Conservation (phyloP, 192 early-diverging fungal species). For the Coemansia reversa region DNA sequence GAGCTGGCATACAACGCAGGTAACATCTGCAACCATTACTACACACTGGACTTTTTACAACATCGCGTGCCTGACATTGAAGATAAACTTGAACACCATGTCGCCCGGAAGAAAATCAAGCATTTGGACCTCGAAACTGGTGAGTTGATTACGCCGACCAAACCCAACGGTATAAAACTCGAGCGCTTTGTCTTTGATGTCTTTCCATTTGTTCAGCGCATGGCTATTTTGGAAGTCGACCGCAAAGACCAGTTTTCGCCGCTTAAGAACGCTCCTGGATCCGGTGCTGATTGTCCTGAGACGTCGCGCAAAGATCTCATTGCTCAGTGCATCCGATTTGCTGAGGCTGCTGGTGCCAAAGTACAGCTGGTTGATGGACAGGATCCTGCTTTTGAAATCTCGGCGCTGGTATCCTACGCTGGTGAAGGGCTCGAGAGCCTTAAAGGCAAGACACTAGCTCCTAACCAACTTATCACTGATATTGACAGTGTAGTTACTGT, state of each 20-base stretch:
- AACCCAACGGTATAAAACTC: constrained; percentile 95
- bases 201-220: constrained; percentile 81
- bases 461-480: constrained; percentile 34
- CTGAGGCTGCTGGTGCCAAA: constrained; percentile 79
- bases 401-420: constrained; percentile 84
- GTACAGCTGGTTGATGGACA: constrained; percentile 57
- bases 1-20: constrained; percentile 85
- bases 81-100: constrained; percentile 86
- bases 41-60: constrained; percentile 83
- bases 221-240: constrained; percentile 92
- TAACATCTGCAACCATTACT: constrained; percentile 99
- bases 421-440: constrained; percentile 90
- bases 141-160: constrained; percentile 64
- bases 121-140: constrained; percentile 78
- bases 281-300: constrained; percentile 86
- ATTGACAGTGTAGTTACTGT: constrained; percentile 26
- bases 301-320: constrained; percentile 89
- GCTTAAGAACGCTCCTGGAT: constrained; percentile 94
- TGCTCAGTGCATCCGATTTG: constrained; percentile 83
- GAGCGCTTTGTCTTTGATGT: constrained; percentile 99
- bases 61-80: constrained; percentile 82
- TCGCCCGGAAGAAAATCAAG: constrained; percentile 98
- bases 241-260: constrained; percentile 97
- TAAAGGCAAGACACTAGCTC: constrained; percentile 59
- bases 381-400: constrained; percentile 73